Evolutionary conservation across 2,329 filamentous ascomycete species (phyloP).

Genomic region (Macrophomina tecta): DNA sequence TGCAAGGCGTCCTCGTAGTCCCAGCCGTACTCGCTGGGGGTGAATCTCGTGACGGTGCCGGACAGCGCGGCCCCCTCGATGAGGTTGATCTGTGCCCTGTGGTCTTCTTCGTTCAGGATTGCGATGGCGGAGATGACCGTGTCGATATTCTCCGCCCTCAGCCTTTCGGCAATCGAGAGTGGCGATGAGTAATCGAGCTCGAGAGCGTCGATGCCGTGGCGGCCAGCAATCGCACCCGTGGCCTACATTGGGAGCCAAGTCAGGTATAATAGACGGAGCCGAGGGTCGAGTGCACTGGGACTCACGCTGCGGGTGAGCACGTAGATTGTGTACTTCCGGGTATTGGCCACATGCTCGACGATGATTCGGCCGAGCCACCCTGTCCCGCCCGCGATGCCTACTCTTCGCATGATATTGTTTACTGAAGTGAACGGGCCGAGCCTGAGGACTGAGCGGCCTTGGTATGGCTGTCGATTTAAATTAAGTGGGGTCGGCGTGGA

Average conservation of each 20-base stretch:
- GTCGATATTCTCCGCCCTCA: conserved; percentile 23
- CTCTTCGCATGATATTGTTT: conserved; percentile 25
- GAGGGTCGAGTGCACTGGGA: not conserved
- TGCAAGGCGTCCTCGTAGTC: conserved; percentile 8
- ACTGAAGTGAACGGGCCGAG: no score
- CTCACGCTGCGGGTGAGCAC: conserved; percentile 33
- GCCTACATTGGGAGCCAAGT: not conserved
- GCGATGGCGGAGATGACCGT: conserved; percentile 21
- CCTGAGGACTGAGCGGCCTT: no score
- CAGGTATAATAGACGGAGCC: not conserved
- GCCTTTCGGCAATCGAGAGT: conserved; percentile 17
- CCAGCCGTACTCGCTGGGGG: conserved; percentile 68
- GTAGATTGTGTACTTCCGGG: conserved; percentile 31
- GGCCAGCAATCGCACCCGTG: not conserved
- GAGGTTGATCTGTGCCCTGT: conserved; percentile 20
- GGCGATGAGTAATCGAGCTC: conserved; percentile 30
- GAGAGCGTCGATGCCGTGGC: conserved; percentile 28
- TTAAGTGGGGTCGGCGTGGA: no score
- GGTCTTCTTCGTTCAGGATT: conserved; percentile 24
- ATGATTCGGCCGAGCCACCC: conserved; percentile 34
- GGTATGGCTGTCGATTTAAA: no score
- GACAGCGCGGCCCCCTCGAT: conserved; percentile 56
- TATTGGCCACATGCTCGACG: conserved; percentile 31
- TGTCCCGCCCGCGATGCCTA: conserved; percentile 36
- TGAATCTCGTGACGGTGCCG: conserved; percentile 64